Conservation (phyloP, 352 stramenopile genomes). For the Plasmopara viticola region DNA sequence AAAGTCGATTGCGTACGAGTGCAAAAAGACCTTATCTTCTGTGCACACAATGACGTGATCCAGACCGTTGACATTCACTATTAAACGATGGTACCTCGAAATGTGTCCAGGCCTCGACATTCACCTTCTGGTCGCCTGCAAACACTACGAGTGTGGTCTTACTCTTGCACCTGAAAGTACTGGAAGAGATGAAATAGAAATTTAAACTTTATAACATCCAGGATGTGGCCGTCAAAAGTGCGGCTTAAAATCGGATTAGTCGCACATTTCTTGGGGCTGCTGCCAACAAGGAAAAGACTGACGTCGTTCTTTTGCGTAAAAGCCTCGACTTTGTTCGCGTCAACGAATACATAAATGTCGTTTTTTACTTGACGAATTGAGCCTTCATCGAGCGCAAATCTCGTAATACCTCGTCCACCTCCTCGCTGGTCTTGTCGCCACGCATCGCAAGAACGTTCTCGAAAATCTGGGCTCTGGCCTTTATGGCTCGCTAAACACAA, state of each 20-base stretch:
- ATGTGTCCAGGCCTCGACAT: slow-evolving; percentile 93
- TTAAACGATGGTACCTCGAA: slow-evolving; percentile 93
- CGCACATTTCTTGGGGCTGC: slow-evolving; percentile 98
- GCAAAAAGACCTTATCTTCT: slow-evolving; percentile 90
- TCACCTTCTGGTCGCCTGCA: slow-evolving; percentile 91
- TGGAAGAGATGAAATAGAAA: slow-evolving; percentile 94
- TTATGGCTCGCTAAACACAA: slow-evolving; percentile 71
- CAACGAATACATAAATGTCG: slow-evolving; percentile 92
- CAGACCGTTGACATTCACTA: slow-evolving; percentile 92
- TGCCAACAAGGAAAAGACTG: slow-evolving; percentile 93
- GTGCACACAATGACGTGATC: slow-evolving; percentile 98
- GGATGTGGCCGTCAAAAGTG: slow-evolving; percentile 96
- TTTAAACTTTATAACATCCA: slow-evolving; percentile 98
- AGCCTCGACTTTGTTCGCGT: slow-evolving; percentile 91
- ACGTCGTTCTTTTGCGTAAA: slow-evolving; percentile 97
- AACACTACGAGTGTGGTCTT: slow-evolving; percentile 94
- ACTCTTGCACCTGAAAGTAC: slow-evolving; percentile 90
- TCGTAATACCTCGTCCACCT: slow-evolving; percentile 75
- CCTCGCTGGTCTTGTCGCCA: slow-evolving; percentile 85
- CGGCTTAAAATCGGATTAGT: slow-evolving; percentile 97
- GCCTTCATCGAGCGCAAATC: slow-evolving; percentile 86
- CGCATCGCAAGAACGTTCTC: slow-evolving; percentile 87
- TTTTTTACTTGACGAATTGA: slow-evolving; percentile 87
- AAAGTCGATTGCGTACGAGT: slow-evolving; percentile 95
- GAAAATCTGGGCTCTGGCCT: slow-evolving; percentile 86